These are phyloP conservation scores for Cercospora sesami DNA, from an alignment of 2,329 filamentous ascomycete species.

Conservation along the genomic window DNA sequence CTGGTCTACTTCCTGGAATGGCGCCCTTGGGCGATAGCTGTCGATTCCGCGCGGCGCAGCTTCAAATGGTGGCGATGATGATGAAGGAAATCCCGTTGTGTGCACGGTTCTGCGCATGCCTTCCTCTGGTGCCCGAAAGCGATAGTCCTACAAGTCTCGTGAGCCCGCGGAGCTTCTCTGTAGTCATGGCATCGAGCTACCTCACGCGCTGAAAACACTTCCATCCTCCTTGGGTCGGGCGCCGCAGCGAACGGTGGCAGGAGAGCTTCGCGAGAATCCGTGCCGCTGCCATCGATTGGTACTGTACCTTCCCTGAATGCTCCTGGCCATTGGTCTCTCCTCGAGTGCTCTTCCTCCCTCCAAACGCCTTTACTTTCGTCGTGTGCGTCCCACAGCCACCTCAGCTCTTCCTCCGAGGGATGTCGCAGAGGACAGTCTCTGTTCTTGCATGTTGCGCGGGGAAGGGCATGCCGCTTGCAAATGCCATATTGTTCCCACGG, in stretches of 20 bases:
- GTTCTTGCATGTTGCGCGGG: conserved; percentile 17
- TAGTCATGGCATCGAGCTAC: neutral
- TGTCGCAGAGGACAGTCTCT: conserved; percentile 24
- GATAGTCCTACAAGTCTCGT: neutral
- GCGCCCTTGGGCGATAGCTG: conserved; percentile 2
- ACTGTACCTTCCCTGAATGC: neutral
- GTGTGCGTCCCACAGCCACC: conserved; percentile 25
- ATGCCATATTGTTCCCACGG: conserved; percentile 31
- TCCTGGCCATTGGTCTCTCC: neutral
- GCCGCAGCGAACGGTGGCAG: neutral
- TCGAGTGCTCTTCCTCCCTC: neutral
- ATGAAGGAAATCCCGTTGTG: neutral
- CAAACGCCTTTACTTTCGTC: neutral
- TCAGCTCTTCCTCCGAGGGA: conserved; percentile 21
- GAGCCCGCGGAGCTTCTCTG: neutral
- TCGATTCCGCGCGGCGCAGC: neutral
- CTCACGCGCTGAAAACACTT: neutral
- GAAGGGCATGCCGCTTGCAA: conserved; percentile 28
- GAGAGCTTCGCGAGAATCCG: neutral
- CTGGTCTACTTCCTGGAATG: neutral
- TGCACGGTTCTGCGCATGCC: neutral
- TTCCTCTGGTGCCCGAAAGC: neutral
- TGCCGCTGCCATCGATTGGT: neutral
- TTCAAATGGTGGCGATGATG: neutral
- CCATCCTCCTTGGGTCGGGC: neutral